These are phyloP conservation scores for Penicillium sp. DNA, from an alignment of 2,329 filamentous ascomycete species.

Conservation along the genomic window DNA sequence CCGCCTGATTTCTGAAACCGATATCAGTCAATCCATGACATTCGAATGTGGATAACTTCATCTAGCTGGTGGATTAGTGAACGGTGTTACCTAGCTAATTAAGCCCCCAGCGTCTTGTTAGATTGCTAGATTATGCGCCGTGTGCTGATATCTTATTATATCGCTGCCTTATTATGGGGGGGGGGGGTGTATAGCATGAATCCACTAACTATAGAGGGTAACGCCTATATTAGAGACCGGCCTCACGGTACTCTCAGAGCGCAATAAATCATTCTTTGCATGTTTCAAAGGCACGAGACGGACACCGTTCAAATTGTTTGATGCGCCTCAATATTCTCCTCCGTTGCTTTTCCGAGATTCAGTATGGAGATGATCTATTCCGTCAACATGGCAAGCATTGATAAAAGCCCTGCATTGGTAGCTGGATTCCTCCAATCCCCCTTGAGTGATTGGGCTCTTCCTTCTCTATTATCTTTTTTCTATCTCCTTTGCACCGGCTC, in stretches of 20 bases:
- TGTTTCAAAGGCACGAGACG: not conserved
- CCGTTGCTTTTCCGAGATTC: not conserved
- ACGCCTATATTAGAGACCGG: not conserved
- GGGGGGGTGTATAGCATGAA: not conserved
- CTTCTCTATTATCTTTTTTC: constrained; percentile 2
- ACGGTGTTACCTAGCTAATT: not conserved
- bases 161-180: not conserved
- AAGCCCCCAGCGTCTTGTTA: not conserved
- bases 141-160: not conserved
- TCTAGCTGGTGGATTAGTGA: not conserved
- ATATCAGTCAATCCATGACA: not conserved
- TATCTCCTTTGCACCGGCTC: constrained; percentile 14
- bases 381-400: not conserved
- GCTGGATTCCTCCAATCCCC: not conserved
- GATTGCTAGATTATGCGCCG: not conserved
- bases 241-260: not conserved
- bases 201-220: not conserved
- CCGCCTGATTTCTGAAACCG: not conserved
- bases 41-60: not conserved
- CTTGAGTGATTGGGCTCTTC: not conserved
- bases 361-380: not conserved
- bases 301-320: not conserved
- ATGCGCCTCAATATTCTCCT: not conserved
- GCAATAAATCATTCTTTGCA: not conserved
- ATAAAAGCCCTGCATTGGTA: not conserved